Conservation (phyloP, 176 grass and related monocot genomes). For the Hsuehochloa calcarea region DNA sequence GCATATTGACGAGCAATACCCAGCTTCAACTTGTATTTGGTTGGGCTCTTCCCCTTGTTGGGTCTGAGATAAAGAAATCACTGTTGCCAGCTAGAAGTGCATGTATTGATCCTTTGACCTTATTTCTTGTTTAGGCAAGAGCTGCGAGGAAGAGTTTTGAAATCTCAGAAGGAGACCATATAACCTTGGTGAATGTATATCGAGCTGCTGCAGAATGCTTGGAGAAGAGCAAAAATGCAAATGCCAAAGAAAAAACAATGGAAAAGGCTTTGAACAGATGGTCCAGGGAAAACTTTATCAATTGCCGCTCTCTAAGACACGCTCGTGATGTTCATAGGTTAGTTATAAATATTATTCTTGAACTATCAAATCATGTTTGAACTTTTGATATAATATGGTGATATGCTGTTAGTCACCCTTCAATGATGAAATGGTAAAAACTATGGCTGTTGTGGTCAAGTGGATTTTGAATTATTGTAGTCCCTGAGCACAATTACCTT, state of each 20-base stretch:
- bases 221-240: slow-evolving; percentile 75
- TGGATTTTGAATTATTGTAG: neutral
- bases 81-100: neutral
- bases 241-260: slow-evolving; percentile 75
- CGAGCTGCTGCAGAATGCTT: slow-evolving; percentile 62
- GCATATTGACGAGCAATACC: too few species aligned
- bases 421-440: neutral
- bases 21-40: neutral
- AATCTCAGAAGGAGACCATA: slow-evolving; percentile 82
- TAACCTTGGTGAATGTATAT: slow-evolving; percentile 86
- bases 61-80: neutral
- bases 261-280: slow-evolving; percentile 82
- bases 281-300: slow-evolving; percentile 92
- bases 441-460: neutral
- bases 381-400: too few species aligned
- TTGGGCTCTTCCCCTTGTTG: neutral
- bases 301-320: slow-evolving; percentile 63
- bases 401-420: too few species aligned
- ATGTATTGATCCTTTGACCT: neutral
- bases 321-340: slow-evolving; percentile 85
- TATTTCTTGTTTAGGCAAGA: slow-evolving; percentile 59
- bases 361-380: neutral
- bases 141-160: slow-evolving; percentile 81
- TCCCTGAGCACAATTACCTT: neutral
- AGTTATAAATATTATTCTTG: too few species aligned